Base-by-base conservation (phyloP, 495 filamentous ascomycete genomes). In the Daldinia grandis region DNA sequence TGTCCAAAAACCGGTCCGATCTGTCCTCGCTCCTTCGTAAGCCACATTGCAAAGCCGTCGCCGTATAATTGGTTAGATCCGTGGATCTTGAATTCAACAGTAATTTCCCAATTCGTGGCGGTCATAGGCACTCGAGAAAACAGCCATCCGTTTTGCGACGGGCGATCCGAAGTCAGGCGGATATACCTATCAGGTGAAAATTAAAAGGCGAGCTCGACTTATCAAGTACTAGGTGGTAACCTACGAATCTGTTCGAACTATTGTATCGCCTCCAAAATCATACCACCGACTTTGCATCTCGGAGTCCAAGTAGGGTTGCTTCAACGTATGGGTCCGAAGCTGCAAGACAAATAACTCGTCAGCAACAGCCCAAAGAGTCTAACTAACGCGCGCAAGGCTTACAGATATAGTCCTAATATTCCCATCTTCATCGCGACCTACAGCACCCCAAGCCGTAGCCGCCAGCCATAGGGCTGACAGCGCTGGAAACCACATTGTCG, bases 221-320 rank as follows among this genome's bases (percentile, higher is more conserved):
- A 40, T 30, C 15, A 50, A 59, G 49, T 25, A 21, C 9, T 50
- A 40, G 19, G 40, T 19, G 44, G 66, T 28, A 66, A 76, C 84
- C 67, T 89, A 98, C 91, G 93, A 88, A 79, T 99, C 96, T 69
- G 94, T 92, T 53, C 96, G 90, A 76, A 98, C 85, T 71, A 99
- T 88, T 5, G 95, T 96, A 78, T 97, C 93, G 74, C 94, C 95
- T 76, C 96, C 96, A 87, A 97, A 99, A 83, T 99, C 96, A 80
- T 92, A 99, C 93, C 95, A 99, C 81, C 96, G 91, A 83, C 92
- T 97, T 86, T 97, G 93, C 89, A 98, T 94, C 80, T 99, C 96
- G 64, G 93, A 93, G 81, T 98, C 95, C 54, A 99, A 87, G 80
- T 98, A 99, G 54, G 96, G 96, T 92, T 98, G 71, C 65, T 76